Conservation (phyloP, 441 rosid genomes). For the Populus trichocarpa region DNA sequence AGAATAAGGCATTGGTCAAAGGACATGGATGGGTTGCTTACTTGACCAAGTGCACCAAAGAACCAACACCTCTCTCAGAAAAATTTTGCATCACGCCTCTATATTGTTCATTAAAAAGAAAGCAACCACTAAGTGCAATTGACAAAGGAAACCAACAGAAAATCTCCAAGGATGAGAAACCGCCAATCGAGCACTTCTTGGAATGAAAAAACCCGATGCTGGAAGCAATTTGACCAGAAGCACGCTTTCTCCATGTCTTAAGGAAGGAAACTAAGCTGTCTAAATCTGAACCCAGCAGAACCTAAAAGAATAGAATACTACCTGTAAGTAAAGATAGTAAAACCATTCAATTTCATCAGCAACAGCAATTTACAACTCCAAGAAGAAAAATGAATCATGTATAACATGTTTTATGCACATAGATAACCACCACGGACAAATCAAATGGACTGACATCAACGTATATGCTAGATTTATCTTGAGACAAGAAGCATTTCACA, state of each 20-base stretch:
- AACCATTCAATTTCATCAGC: background rate
- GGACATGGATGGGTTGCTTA: conserved; percentile 22
- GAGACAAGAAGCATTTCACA: background rate
- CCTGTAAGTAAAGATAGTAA: background rate
- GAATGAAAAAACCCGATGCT: conserved; percentile 59
- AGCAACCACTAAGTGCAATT: conserved; percentile 80
- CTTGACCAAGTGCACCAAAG: conserved; percentile 42
- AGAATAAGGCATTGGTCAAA: background rate
- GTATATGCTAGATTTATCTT: background rate
- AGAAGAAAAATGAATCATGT: background rate
- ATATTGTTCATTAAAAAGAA: conserved; percentile 40
- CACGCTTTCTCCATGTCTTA: conserved; percentile 71
- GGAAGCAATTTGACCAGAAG: conserved; percentile 66
- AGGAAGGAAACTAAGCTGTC: conserved; percentile 29
- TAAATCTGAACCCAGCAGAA: conserved; percentile 46
- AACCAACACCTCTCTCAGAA: conserved; percentile 63
- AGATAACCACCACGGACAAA: background rate
- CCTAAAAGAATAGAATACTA: conserved; percentile 36
- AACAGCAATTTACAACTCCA: background rate
- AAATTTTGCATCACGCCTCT: conserved; percentile 60
- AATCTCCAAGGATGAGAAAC: conserved; percentile 65
- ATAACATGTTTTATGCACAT: background rate
- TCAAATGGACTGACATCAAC: background rate
- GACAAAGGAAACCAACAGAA: conserved; percentile 75
- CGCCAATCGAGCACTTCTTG: conserved; percentile 95